A percentile compares a stretch with the other conserved stretches of the same genome.
phyloP scores from a whole-genome alignment of 768 basidiomycete genomes.

The Rossbeevera mucosa region DNA sequence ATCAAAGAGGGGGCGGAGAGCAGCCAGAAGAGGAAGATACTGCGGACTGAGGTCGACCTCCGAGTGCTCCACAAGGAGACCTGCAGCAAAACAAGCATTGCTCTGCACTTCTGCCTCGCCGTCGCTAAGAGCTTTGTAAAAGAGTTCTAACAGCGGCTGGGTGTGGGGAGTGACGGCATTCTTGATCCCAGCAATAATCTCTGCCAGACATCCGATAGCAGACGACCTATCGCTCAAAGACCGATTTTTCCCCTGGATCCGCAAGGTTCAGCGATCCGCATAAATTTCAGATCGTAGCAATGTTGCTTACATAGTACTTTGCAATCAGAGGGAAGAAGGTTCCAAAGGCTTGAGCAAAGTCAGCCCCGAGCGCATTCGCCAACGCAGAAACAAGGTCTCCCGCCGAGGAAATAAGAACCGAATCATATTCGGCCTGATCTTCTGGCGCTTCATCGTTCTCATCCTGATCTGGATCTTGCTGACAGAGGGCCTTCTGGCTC shows the following conservation, averaged over 20 bases:
- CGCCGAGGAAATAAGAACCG: constrained; percentile 89
- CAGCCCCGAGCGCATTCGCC: constrained; percentile 77
- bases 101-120: constrained; percentile 89
- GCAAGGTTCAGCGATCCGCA: not conserved
- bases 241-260: constrained; percentile 69
- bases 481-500: constrained; percentile 92
- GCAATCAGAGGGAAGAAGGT: constrained; percentile 87
- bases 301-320: constrained; percentile 78
- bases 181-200: constrained; percentile 93
- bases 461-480: constrained; percentile 93
- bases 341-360: constrained; percentile 77
- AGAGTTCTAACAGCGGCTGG: constrained; percentile 73
- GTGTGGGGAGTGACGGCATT: constrained; percentile 80
- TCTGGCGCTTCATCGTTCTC: constrained; percentile 81
- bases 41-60: constrained; percentile 76
- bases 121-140: constrained; percentile 79
- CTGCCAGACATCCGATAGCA: constrained; percentile 89
- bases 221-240: constrained; percentile 90
- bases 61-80: constrained; percentile 86
- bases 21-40: constrained; percentile 70
- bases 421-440: constrained; percentile 94
- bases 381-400: constrained; percentile 90
- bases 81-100: constrained; percentile 93
- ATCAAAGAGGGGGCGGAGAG: constrained; percentile 78
- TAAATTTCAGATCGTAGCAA: not conserved